These are phyloP conservation scores for Blastomyces gilchristii DNA, from an alignment of 2,329 filamentous ascomycete genomes.

Conservation along the genomic window DNA sequence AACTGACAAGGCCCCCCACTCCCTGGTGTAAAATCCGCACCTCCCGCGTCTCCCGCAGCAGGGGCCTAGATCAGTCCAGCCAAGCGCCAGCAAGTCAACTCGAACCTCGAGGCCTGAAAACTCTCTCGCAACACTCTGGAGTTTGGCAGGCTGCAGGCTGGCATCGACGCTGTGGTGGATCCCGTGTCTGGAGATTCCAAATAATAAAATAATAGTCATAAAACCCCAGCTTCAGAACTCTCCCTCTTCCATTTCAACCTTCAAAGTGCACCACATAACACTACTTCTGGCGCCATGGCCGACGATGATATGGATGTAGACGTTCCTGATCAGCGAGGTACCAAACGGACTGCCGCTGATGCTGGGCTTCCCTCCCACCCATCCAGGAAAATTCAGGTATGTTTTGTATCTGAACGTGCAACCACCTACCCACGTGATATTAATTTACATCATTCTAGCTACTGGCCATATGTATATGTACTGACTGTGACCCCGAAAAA, in stretches of 20 bases:
- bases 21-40: background rate
- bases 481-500: slow-evolving; percentile 27
- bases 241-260: background rate
- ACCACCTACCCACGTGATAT: slow-evolving; percentile 15
- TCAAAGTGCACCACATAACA: background rate
- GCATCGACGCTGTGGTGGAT: background rate
- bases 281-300: slow-evolving; percentile 9
- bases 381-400: slow-evolving; percentile 42
- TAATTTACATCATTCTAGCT: too few relatives aligned
- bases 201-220: background rate
- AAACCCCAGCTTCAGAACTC: background rate
- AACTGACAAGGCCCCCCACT: background rate
- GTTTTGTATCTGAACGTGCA: slow-evolving; percentile 16
- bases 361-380: slow-evolving; percentile 27
- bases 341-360: slow-evolving; percentile 44
- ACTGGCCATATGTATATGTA: background rate
- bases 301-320: slow-evolving; percentile 38
- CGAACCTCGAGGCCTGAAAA: background rate
- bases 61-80: slow-evolving; percentile 4
- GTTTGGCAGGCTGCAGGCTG: too few relatives aligned
- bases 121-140: background rate
- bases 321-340: slow-evolving; percentile 27
- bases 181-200: background rate
- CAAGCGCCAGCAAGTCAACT: background rate
- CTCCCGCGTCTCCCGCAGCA: slow-evolving; percentile 4